phyloP scores from a whole-genome alignment of 805 yeast genomes.

The Candida patagonica region DNA sequence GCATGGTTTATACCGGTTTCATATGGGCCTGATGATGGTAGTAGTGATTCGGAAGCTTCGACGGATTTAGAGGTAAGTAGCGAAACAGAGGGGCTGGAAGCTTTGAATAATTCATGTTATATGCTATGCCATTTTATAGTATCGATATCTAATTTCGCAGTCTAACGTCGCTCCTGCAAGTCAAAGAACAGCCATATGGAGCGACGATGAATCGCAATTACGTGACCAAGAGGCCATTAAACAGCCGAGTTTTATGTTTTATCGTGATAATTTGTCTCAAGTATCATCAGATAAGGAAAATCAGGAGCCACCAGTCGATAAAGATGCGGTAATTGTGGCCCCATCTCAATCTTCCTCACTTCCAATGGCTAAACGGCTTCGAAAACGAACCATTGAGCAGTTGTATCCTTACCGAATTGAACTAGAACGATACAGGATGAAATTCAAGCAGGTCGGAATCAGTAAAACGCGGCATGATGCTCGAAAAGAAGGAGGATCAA shows the following conservation, averaged over 20 bases:
- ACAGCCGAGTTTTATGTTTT: background rate
- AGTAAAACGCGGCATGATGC: background rate
- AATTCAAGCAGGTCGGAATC: slow-evolving; percentile 1
- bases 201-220: background rate
- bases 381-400: slow-evolving; percentile 5
- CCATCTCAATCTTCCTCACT: background rate
- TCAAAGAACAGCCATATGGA: background rate
- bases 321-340: background rate
- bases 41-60: background rate
- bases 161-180: too few relatives aligned
- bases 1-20: slow-evolving; percentile 4
- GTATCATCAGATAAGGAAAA: background rate
- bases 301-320: background rate
- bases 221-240: background rate
- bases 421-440: slow-evolving; percentile 2
- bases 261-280: background rate
- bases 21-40: background rate
- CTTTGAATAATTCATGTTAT: background rate
- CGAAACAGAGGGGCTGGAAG: background rate
- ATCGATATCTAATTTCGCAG: too few relatives aligned
- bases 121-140: too few relatives aligned
- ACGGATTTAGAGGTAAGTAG: background rate
- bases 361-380: background rate
- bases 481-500: background rate
- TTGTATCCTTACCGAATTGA: slow-evolving; percentile 4